Conservation (phyloP, 352 stramenopile genomes). For the Blastocystis hominis region DNA sequence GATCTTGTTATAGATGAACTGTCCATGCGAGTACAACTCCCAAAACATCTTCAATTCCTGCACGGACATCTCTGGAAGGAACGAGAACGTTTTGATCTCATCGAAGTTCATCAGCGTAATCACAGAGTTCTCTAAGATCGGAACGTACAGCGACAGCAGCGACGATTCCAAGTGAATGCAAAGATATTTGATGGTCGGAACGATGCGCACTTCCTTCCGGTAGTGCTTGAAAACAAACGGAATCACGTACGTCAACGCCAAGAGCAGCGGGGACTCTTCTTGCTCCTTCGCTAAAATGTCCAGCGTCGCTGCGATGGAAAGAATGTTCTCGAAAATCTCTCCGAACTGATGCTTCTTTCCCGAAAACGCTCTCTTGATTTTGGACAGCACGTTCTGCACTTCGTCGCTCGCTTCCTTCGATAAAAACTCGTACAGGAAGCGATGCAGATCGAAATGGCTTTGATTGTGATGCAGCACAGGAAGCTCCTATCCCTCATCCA, state of each 20-base stretch:
- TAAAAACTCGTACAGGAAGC: background rate
- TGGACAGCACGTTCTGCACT: background rate
- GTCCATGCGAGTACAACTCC: slow-evolving; percentile 39
- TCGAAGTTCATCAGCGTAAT: slow-evolving; percentile 20
- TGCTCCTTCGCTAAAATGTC: slow-evolving; percentile 10
- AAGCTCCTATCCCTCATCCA: background rate
- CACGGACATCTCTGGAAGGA: background rate
- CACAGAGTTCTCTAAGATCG: slow-evolving; percentile 11
- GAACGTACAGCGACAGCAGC: slow-evolving; percentile 9
- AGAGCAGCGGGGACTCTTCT: slow-evolving; percentile 19
- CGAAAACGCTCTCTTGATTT: background rate
- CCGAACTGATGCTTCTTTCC: background rate
- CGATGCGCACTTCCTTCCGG: background rate
- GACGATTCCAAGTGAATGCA: background rate
- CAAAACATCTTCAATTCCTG: slow-evolving; percentile 44
- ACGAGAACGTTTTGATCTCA: slow-evolving; percentile 36
- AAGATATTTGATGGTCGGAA: slow-evolving; percentile 7
- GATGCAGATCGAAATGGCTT: background rate
- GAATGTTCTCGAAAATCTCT: background rate
- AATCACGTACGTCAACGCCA: background rate
- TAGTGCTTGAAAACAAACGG: background rate
- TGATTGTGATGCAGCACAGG: background rate
- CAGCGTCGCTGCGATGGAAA: background rate
- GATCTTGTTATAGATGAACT: slow-evolving; percentile 50
- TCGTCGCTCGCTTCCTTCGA: background rate